These are phyloP conservation scores for Xylaria sp. DNA, from an alignment of 2,329 filamentous ascomycete species.

Conservation along the genomic window DNA sequence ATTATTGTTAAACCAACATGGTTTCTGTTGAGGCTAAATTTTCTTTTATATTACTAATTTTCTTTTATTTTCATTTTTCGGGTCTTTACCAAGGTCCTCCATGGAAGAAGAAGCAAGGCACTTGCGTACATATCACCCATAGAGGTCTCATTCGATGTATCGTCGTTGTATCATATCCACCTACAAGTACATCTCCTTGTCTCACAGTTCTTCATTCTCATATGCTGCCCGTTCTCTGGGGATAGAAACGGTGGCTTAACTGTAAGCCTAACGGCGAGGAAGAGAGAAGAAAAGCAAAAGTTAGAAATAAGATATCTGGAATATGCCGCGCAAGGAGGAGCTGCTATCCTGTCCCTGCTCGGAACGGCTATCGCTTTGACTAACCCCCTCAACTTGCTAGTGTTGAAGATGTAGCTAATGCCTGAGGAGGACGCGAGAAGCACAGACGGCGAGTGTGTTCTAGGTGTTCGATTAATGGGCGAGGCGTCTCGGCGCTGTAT, in stretches of 20 bases:
- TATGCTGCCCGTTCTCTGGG: too few relatives aligned
- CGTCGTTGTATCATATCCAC: not conserved
- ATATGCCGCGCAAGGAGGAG: constrained; percentile 10
- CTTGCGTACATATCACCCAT: not conserved
- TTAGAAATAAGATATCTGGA: not conserved
- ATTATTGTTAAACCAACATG: not conserved
- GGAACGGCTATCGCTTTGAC: constrained; percentile 2
- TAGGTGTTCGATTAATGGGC: constrained; percentile 25
- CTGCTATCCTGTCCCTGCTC: not conserved
- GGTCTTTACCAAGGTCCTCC: not conserved
- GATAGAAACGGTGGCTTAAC: not conserved
- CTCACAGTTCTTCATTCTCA: not conserved
- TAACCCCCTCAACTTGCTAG: not conserved
- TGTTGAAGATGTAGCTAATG: constrained; percentile 11
- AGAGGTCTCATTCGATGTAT: not conserved
- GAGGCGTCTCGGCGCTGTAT: constrained; percentile 14
- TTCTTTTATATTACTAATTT: not conserved
- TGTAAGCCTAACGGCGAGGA: constrained; percentile 1
- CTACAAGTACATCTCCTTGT: not conserved
- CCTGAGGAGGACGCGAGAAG: constrained; percentile 4
- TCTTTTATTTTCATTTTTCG: not conserved
- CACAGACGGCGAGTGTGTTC: constrained; percentile 22
- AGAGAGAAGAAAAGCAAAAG: not conserved
- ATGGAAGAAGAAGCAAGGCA: not conserved
- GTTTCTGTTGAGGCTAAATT: not conserved